A percentile compares a stretch with the other conserved stretches of the same genome.
Conservation (phyloP, 257 asterid species). For the Eucommia ulmoides region DNA sequence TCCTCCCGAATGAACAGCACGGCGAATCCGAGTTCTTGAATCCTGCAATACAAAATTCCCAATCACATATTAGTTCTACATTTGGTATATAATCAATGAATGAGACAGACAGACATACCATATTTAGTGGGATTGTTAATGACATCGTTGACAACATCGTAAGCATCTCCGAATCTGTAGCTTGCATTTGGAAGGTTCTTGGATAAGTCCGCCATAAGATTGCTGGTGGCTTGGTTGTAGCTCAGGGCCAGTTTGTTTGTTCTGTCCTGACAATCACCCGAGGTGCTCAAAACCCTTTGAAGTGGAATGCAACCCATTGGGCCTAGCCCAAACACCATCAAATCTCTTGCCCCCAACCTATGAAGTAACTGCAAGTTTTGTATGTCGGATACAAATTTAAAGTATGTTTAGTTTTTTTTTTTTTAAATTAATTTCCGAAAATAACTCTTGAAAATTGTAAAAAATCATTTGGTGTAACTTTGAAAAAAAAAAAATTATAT, state of each 20-base stretch:
- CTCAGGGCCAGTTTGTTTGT: slow-evolving; percentile 56
- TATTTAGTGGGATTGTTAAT: slow-evolving; percentile 47
- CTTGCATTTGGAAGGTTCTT: slow-evolving; percentile 54
- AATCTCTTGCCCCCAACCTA: slow-evolving; percentile 50
- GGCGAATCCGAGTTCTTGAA: slow-evolving; percentile 72
- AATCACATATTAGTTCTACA: too few relatives aligned
- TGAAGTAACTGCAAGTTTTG: slow-evolving; percentile 53
- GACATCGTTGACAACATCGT: slow-evolving; percentile 66
- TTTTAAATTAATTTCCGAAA: too few relatives aligned
- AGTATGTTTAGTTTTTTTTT: too few relatives aligned
- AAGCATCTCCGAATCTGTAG: slow-evolving; percentile 70
- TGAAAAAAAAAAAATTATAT: too few relatives aligned
- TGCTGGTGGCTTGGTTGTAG: slow-evolving; percentile 43
- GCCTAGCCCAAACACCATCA: slow-evolving; percentile 83
- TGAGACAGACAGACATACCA: too few relatives aligned
- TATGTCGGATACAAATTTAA: too few relatives aligned
- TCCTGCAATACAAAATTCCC: slow-evolving; percentile 24
- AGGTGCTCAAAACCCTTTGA: slow-evolving; percentile 58
- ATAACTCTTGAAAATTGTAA: too few relatives aligned
- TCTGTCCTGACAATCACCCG: slow-evolving; percentile 61
- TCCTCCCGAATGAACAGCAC: slow-evolving; percentile 76
- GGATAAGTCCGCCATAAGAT: slow-evolving; percentile 29
- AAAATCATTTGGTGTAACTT: too few relatives aligned
- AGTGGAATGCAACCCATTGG: slow-evolving; percentile 98
- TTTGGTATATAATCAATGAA: too few relatives aligned